Conservation (phyloP, 352 stramenopile species). For the Pythium scleroteichum region DNA sequence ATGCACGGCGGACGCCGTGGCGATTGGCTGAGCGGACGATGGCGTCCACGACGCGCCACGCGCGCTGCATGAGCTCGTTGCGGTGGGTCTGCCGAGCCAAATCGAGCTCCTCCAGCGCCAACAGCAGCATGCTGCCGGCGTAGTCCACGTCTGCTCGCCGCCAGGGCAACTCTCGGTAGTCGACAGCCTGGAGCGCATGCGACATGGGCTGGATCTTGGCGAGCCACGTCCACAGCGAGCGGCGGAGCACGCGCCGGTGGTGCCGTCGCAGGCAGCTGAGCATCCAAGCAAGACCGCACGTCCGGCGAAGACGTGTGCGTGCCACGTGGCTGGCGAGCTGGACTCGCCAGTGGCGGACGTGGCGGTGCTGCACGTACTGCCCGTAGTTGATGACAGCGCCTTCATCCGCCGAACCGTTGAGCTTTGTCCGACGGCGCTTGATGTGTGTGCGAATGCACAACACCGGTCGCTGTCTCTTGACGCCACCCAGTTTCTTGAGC, state of each 20-base stretch:
- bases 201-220: slow-evolving; percentile 31
- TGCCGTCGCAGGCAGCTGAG: slow-evolving; percentile 30
- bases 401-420: neutral
- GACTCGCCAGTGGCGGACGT: slow-evolving; percentile 13
- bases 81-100: slow-evolving; percentile 20
- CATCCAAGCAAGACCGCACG: slow-evolving; percentile 24
- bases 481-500: neutral
- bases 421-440: neutral
- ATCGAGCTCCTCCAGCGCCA: slow-evolving; percentile 36
- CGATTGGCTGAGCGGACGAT: slow-evolving; percentile 7
- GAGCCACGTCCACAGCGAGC: slow-evolving; percentile 56
- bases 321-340: slow-evolving; percentile 1
- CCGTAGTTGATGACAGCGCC: slow-evolving; percentile 1
- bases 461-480: slow-evolving; percentile 2
- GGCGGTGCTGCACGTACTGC: slow-evolving; percentile 10
- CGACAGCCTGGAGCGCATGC: slow-evolving; percentile 23
- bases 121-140: slow-evolving; percentile 31
- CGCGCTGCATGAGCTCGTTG: slow-evolving; percentile 8
- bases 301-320: slow-evolving; percentile 7
- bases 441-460: slow-evolving; percentile 7
- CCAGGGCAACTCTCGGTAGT: slow-evolving; percentile 31
- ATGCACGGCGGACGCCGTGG: slow-evolving; percentile 20
- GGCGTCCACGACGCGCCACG: slow-evolving; percentile 15
- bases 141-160: slow-evolving; percentile 10
- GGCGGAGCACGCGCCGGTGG: slow-evolving; percentile 27